Conservation (phyloP, 2,329 filamentous ascomycete species). For the Aspergillus luchuensis region DNA sequence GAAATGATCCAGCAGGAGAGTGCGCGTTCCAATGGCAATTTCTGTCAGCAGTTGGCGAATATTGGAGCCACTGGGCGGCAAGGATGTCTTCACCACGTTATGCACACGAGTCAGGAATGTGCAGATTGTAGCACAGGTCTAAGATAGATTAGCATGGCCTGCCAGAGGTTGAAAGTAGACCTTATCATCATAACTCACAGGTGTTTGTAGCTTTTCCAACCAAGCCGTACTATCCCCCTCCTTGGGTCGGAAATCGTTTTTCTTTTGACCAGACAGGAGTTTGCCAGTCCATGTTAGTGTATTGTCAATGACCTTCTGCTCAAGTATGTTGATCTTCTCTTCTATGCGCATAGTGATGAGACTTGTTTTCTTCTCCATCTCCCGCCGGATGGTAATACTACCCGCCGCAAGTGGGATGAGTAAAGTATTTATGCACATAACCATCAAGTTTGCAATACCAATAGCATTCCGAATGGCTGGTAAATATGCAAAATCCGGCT, state of each 20-base stretch:
- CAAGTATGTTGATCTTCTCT: slow-evolving; percentile 73
- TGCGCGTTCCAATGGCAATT: slow-evolving; percentile 75
- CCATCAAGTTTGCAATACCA: slow-evolving; percentile 88
- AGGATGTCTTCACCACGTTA: slow-evolving; percentile 63
- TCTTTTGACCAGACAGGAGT: slow-evolving; percentile 75
- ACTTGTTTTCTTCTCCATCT: slow-evolving; percentile 82
- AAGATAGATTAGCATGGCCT: slow-evolving; percentile 14
- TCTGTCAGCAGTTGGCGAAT: slow-evolving; percentile 80
- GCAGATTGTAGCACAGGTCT: slow-evolving; percentile 78
- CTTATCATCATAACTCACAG: slow-evolving; percentile 41
- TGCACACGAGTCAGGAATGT: slow-evolving; percentile 74
- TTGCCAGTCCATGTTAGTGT: slow-evolving; percentile 74
- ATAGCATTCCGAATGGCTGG: slow-evolving; percentile 77
- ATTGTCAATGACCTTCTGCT: slow-evolving; percentile 71
- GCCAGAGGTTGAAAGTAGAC: neutral
- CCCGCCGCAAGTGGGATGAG: slow-evolving; percentile 85
- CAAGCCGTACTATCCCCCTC: slow-evolving; percentile 65
- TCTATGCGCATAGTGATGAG: slow-evolving; percentile 76
- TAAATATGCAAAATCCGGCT: slow-evolving; percentile 86
- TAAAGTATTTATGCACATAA: slow-evolving; percentile 86
- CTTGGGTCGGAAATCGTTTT: slow-evolving; percentile 84
- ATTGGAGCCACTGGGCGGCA: slow-evolving; percentile 69
- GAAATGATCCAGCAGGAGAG: slow-evolving; percentile 85
- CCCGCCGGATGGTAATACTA: slow-evolving; percentile 85
- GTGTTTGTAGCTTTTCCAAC: slow-evolving; percentile 78